Evolutionary conservation across 352 stramenopile species (phyloP).

Genomic region (Elongisporangium senticosum): DNA sequence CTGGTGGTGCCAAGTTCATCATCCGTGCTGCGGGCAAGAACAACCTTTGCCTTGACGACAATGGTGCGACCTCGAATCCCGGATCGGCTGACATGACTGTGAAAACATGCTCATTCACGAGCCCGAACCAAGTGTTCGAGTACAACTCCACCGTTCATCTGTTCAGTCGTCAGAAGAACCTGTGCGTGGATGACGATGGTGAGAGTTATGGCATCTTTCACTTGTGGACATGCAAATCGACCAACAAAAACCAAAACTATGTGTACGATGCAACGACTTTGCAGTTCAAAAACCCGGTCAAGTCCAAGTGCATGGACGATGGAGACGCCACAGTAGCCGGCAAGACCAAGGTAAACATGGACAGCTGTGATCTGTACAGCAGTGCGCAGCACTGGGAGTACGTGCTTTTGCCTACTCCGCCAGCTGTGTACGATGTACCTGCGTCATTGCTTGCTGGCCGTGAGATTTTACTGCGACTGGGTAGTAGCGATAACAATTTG

Average conservation of each 20-base stretch:
- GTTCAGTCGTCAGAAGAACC: slow-evolving; percentile 5
- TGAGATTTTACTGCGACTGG: too few species aligned
- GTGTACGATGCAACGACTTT: slow-evolving; percentile 14
- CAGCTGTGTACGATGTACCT: too few species aligned
- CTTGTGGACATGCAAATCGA: slow-evolving; percentile 10
- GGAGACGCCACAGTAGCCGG: slow-evolving; percentile 8
- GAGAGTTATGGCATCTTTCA: neutral
- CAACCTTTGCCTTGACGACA: slow-evolving; percentile 29
- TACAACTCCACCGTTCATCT: slow-evolving; percentile 3
- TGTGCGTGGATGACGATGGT: slow-evolving; percentile 27
- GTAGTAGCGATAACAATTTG: too few species aligned
- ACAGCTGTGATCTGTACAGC: too few species aligned
- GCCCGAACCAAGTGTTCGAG: slow-evolving; percentile 27
- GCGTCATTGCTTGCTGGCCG: too few species aligned
- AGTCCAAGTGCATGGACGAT: slow-evolving; percentile 23
- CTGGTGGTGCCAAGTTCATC: slow-evolving; percentile 16
- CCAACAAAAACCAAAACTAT: slow-evolving; percentile 23
- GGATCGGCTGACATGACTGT: neutral
- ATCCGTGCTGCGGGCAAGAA: slow-evolving; percentile 16
- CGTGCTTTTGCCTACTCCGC: too few species aligned
- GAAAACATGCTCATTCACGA: slow-evolving; percentile 15
- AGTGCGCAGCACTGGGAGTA: too few species aligned
- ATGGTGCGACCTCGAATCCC: slow-evolving; percentile 10
- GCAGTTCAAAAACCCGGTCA: slow-evolving; percentile 19
- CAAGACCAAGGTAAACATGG: slow-evolving; percentile 7